Evolutionary conservation across 2,329 filamentous ascomycete genomes (phyloP), one percentile per base, ranked within the genome.

Genomic region (Cordyceps militaris): DNA sequence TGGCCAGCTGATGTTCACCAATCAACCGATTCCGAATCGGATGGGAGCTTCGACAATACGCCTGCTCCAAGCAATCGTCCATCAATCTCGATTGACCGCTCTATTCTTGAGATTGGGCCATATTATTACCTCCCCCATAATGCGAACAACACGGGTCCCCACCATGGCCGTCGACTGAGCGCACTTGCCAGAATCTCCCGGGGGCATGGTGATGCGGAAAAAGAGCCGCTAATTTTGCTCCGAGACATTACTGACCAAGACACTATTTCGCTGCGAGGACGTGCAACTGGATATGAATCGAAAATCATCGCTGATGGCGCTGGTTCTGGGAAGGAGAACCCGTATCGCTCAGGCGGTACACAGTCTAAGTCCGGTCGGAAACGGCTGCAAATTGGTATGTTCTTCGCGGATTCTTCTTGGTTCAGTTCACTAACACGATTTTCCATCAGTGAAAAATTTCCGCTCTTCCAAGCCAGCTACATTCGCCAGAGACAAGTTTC

Each of bases 41-140:
- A 63, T 34, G 64, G 63, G n/a, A 65, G 66, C 49, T 70, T 73
- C 51, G 67, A 72, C 57, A 60, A 63, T 21, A 71, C 70, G 21
- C 70, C 71, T 19, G 62, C 65, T n/a, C 66, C 67, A 9, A 73
- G 70, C 48, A 57, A 60, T 28, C 67, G 65, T 16, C 57, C 66
- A 16, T 71, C 69, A 9, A 49, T 70, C 9, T 63, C 66, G 1
- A 46, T 62, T 13, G 49, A 64, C 24, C 61, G 63, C 19, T 23
- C 36, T 5, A 53, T 3, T 5, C 2, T n/a, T 23, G 14, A 48
- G 4, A 14, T 11, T 28, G 10, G 26, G 13, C 4, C 13, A 24
- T 4, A 24, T 26, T 7, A 36, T 8, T 4, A n/a, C 3, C n/a
- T 40, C n/a, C 3, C 32, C 2, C 2, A 11, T 8, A 16, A 23